Evolutionary conservation across 2,329 filamentous ascomycete genomes (phyloP).

Genomic region (Metarhizium album): DNA sequence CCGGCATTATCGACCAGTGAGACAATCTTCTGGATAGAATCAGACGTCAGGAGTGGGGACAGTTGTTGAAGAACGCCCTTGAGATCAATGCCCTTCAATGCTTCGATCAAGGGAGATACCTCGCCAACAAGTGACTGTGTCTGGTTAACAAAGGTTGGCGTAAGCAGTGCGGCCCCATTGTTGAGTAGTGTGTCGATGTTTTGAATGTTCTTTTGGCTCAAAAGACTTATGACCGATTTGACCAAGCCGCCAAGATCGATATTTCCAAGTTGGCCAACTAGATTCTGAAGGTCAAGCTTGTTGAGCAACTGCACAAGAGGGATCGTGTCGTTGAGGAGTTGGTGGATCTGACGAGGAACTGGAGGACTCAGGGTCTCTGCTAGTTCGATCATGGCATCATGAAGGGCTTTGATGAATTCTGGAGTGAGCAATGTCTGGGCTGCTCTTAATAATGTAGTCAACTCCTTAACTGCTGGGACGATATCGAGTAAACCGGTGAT

Average conservation of each 20-base stretch:
- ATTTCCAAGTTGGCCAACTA: constrained; percentile 20
- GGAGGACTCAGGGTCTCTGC: constrained; percentile 27
- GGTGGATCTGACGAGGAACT: constrained; percentile 19
- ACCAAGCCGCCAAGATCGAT: constrained; percentile 22
- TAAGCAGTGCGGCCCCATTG: constrained; percentile 27
- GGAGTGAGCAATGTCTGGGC: constrained; percentile 18
- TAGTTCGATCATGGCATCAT: constrained; percentile 31
- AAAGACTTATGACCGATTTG: constrained; percentile 18
- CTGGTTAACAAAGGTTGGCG: constrained; percentile 20
- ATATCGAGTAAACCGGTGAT: constrained; percentile 16
- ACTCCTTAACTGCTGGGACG: constrained; percentile 16
- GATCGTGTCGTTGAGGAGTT: constrained; percentile 16
- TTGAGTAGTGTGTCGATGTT: constrained; percentile 23
- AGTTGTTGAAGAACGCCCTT: constrained; percentile 18
- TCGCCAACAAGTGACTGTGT: constrained; percentile 24
- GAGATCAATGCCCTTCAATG: constrained; percentile 23
- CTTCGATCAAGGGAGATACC: constrained; percentile 19
- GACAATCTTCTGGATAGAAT: constrained; percentile 17
- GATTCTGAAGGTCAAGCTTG: constrained; percentile 23
- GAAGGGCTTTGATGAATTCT: constrained; percentile 29
- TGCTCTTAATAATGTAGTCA: constrained; percentile 7
- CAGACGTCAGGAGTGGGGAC: constrained; percentile 16
- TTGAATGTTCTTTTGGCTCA: constrained; percentile 21
- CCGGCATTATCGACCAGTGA: constrained; percentile 16
- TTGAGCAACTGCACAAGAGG: constrained; percentile 20